These are phyloP conservation scores for Leishmania aethiopica DNA, from an alignment of 208 protist species.

Conservation along the genomic window DNA sequence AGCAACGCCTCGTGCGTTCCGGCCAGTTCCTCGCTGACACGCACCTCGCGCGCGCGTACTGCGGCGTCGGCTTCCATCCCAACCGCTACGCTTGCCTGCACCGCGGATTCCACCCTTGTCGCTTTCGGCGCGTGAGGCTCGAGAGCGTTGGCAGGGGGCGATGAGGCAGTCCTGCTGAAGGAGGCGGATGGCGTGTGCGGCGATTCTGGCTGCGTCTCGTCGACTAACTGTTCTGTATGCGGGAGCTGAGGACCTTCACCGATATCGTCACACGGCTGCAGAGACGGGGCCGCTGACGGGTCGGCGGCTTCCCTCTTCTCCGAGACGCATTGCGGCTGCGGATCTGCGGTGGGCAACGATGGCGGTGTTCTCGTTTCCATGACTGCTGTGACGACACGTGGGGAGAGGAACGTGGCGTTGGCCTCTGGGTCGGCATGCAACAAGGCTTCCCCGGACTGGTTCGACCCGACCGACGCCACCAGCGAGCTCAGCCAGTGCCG, in stretches of 20 bases:
- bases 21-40: conserved; percentile 10
- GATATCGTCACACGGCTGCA: not conserved
- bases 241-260: not conserved
- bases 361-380: not conserved
- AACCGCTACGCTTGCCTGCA: not conserved
- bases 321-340: not conserved
- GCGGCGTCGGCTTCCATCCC: conserved; percentile 4
- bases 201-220: conserved; percentile 3
- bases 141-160: not conserved
- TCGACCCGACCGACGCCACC: not conserved
- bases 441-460: not conserved
- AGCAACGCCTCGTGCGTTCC: conserved; percentile 18
- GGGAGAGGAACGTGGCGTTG: not conserved
- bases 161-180: not conserved
- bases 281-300: not conserved
- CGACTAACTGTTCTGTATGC: not conserved
- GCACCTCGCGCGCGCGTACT: not conserved
- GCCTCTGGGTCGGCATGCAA: not conserved
- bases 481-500: conserved; percentile 14
- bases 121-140: not conserved
- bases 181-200: not conserved
- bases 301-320: not conserved
- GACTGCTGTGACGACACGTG: not conserved
- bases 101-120: not conserved
- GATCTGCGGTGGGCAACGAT: not conserved